Conservation (phyloP, 441 rosid species). For the Syzygium malaccense region DNA sequence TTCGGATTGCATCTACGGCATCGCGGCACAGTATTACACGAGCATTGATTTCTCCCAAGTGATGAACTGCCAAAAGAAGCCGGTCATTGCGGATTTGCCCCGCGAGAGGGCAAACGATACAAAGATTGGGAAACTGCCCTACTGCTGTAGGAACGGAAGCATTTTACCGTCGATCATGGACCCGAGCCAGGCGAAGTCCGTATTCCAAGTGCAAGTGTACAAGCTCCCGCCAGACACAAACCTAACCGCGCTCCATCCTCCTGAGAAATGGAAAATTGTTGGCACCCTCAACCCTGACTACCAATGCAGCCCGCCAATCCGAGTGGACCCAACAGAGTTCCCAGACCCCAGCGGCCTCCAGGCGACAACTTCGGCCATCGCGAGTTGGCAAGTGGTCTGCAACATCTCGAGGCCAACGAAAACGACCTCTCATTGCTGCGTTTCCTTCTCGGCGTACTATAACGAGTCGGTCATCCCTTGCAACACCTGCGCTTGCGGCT, state of each 20-base stretch:
- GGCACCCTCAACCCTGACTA: constrained; percentile 11
- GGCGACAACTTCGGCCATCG: neutral
- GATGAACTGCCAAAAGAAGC: constrained; percentile 15
- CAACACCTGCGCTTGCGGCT: constrained; percentile 11
- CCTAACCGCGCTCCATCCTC: constrained; percentile 7
- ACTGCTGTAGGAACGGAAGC: constrained; percentile 12
- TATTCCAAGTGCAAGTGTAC: constrained; percentile 11
- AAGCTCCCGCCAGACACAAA: constrained; percentile 8
- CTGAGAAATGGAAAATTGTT: constrained; percentile 8
- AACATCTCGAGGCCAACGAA: constrained; percentile 1
- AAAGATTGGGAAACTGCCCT: constrained; percentile 1
- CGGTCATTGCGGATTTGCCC: constrained; percentile 6
- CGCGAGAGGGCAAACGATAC: constrained; percentile 6
- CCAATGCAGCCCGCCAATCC: neutral
- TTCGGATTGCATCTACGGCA: constrained; percentile 6
- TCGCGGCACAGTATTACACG: neutral
- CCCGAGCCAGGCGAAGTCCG: constrained; percentile 4
- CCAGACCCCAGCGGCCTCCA: constrained; percentile 7
- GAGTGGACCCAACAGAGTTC: neutral
- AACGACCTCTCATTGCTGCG: constrained; percentile 4
- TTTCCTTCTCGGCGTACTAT: constrained; percentile 12
- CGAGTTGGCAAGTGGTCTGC: constrained; percentile 15
- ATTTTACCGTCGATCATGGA: constrained; percentile 1
- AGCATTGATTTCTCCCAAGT: constrained; percentile 11
- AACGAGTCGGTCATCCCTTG: constrained; percentile 13